A percentile compares a stretch with the other conserved stretches of the same genome.
Conservation (phyloP, 2,329 filamentous ascomycete species). For the Botrytis hyacinthi region DNA sequence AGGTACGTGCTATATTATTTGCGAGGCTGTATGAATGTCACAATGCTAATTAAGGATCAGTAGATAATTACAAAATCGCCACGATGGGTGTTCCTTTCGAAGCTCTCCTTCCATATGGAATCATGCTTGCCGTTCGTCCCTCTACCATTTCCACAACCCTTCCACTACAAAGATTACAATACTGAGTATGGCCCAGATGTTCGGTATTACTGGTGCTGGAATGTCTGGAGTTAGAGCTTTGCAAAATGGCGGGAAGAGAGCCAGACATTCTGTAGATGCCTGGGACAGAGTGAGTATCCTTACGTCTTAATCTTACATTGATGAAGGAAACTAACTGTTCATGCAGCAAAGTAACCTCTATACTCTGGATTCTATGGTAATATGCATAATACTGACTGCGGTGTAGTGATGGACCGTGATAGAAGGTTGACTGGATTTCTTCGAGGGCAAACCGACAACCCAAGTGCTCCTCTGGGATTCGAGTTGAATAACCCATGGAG, state of each 20-base stretch:
- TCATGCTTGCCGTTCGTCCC: constrained; percentile 42
- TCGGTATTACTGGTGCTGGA: constrained; percentile 42
- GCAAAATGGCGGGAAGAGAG: constrained; percentile 43
- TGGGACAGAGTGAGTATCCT: constrained; percentile 42
- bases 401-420: constrained; percentile 45
- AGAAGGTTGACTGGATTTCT: constrained; percentile 42
- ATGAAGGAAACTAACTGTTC: constrained; percentile 30
- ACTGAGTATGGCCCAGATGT: constrained; percentile 40
- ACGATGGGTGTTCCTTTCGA: constrained; percentile 45
- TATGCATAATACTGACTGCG: constrained; percentile 25
- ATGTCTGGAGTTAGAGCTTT: constrained; percentile 41
- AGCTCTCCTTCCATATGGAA: constrained; percentile 43
- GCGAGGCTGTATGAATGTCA: not conserved
- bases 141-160: constrained; percentile 3
- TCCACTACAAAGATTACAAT: constrained; percentile 8
- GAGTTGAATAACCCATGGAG: constrained; percentile 45
- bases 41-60: constrained; percentile 20
- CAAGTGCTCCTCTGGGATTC: constrained; percentile 41
- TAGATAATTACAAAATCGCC: constrained; percentile 30
- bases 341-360: constrained; percentile 40
- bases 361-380: not conserved
- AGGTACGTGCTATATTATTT: constrained; percentile 23
- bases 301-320: not conserved
- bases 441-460: constrained; percentile 42
- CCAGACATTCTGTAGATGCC: constrained; percentile 42